Percentiles rank a stretch among this genome's conserved stretches.
phyloP scores from a whole-genome alignment of 768 basidiomycete species.

The Suillus weaverae region DNA sequence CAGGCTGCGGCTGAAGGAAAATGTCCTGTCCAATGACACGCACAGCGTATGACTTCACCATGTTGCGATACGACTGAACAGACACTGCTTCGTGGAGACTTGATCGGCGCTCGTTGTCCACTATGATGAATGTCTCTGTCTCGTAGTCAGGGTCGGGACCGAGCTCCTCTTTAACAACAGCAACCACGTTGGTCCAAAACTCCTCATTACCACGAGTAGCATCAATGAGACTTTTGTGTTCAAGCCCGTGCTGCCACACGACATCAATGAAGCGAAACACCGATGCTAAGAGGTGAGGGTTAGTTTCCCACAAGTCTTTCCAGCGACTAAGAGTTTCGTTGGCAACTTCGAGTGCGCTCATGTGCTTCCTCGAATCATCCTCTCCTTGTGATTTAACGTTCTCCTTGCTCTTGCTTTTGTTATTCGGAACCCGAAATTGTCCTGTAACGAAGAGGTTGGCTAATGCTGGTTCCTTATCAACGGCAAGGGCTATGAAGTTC shows the following conservation, averaged over 20 bases:
- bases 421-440: constrained; percentile 53
- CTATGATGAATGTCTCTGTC: constrained; percentile 45
- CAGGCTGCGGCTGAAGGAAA: constrained; percentile 52
- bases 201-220: constrained; percentile 51
- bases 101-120: constrained; percentile 44
- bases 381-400: constrained; percentile 23
- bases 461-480: constrained; percentile 86
- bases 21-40: constrained; percentile 77
- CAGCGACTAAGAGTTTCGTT: constrained; percentile 64
- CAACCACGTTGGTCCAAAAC: constrained; percentile 73
- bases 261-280: constrained; percentile 74
- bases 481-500: constrained; percentile 78
- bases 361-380: constrained; percentile 34
- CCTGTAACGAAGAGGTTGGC: constrained; percentile 78
- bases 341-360: constrained; percentile 69
- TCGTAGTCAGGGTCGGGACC: constrained; percentile 73
- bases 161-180: constrained; percentile 65
- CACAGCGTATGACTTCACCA: constrained; percentile 73
- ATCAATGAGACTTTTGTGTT: constrained; percentile 64
- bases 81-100: constrained; percentile 61
- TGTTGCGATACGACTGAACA: constrained; percentile 63
- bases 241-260: constrained; percentile 78
- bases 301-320: constrained; percentile 74
- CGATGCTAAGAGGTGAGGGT: constrained; percentile 73
- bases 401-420: constrained; percentile 40